phyloP scores from a whole-genome alignment of 805 yeast genomes.

The Cephaloascus albidus region DNA sequence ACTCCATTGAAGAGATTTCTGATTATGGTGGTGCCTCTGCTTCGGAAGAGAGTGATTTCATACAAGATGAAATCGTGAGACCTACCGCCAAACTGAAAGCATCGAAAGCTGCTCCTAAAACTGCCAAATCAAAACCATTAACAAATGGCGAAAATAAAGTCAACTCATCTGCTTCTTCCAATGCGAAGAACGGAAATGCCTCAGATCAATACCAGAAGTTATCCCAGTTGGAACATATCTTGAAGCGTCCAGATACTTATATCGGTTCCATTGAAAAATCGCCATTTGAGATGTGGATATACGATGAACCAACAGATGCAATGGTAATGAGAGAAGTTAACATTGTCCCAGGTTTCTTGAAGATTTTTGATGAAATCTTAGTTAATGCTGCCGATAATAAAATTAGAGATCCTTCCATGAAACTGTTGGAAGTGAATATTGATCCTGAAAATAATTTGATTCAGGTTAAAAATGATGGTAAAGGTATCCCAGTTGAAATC shows the following conservation, averaged over 20 bases:
- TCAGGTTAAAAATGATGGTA: conserved; percentile 84
- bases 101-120: background rate
- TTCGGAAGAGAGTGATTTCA: background rate
- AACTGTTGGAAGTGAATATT: conserved; percentile 72
- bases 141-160: background rate
- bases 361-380: conserved; percentile 92
- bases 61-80: no score
- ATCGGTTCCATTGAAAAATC: conserved; percentile 89
- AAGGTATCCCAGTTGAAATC: conserved; percentile 90
- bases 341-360: conserved; percentile 92
- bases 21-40: background rate
- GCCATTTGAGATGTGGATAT: conserved; percentile 78
- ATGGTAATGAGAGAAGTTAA: conserved; percentile 51
- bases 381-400: conserved; percentile 99
- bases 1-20: background rate
- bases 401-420: conserved; percentile 90
- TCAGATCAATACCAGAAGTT: conserved; percentile 85
- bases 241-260: conserved; percentile 96
- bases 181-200: conserved; percentile 20
- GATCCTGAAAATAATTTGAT: conserved; percentile 67
- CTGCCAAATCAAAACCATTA: background rate
- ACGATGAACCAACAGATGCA: conserved; percentile 36
- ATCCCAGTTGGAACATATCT: conserved; percentile 90
- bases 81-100: background rate
- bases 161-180: conserved; percentile 1